Percentiles rank a stretch among this genome's conserved stretches.
Evolutionary conservation across 441 rosid species (phyloP).

Genomic region (Melastoma candidum): DNA sequence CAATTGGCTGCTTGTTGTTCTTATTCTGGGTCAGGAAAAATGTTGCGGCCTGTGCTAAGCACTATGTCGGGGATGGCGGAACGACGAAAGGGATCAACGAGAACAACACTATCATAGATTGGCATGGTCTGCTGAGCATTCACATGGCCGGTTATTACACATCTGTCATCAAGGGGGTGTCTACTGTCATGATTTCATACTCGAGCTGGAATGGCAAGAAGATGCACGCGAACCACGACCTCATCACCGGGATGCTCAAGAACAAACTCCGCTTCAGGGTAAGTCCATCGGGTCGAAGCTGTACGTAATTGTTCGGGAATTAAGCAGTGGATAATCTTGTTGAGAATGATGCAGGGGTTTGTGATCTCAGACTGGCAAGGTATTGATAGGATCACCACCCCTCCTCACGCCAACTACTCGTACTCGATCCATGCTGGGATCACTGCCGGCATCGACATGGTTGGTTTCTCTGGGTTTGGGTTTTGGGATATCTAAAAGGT

Average conservation of each 20-base stretch:
- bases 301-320: neutral
- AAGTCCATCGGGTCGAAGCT: neutral
- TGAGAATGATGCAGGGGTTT: slow-evolving; percentile 28
- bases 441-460: slow-evolving; percentile 68
- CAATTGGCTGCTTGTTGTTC: no score
- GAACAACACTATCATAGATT: slow-evolving; percentile 38
- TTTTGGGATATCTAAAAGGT: slow-evolving; percentile 1
- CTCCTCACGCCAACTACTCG: slow-evolving; percentile 45
- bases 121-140: slow-evolving; percentile 40
- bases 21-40: slow-evolving; percentile 25
- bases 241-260: slow-evolving; percentile 50
- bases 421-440: slow-evolving; percentile 39
- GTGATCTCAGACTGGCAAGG: slow-evolving; percentile 24
- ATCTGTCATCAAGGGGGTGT: slow-evolving; percentile 50
- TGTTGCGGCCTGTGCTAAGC: slow-evolving; percentile 71
- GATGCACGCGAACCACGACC: slow-evolving; percentile 46
- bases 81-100: slow-evolving; percentile 52
- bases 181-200: slow-evolving; percentile 57
- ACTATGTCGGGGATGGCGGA: slow-evolving; percentile 70
- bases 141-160: slow-evolving; percentile 54
- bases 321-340: neutral
- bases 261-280: slow-evolving; percentile 45
- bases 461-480: slow-evolving; percentile 12
- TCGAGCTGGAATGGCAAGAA: slow-evolving; percentile 67
- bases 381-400: slow-evolving; percentile 21